Evolutionary conservation across 192 early-diverging fungal species (phyloP).

Genomic region (Thamnidium elegans): DNA sequence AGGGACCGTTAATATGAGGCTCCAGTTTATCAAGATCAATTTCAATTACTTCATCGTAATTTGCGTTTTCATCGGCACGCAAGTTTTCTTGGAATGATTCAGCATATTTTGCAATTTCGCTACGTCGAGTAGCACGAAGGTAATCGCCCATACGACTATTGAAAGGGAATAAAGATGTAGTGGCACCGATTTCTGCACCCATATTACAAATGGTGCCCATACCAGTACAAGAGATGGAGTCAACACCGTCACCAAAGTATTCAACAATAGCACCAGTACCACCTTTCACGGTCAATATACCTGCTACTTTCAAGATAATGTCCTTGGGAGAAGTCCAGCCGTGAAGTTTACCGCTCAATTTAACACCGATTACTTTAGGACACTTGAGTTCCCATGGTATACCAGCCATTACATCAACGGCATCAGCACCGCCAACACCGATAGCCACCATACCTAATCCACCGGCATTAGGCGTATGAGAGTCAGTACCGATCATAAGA

Average conservation of each 20-base stretch:
- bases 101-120: slow-evolving; percentile 76
- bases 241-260: slow-evolving; percentile 95
- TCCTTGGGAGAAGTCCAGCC: slow-evolving; percentile 98
- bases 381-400: slow-evolving; percentile 99
- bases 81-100: slow-evolving; percentile 86
- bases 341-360: slow-evolving; percentile 78
- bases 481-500: slow-evolving; percentile 97
- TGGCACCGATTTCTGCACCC: slow-evolving; percentile 98
- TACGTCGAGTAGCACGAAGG: slow-evolving; percentile 82
- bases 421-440: slow-evolving; percentile 97
- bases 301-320: slow-evolving; percentile 92
- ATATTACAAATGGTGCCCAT: slow-evolving; percentile 99
- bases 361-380: slow-evolving; percentile 92
- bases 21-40: slow-evolving; percentile 90
- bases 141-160: slow-evolving; percentile 90
- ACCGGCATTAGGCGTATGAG: slow-evolving; percentile 97
- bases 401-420: slow-evolving; percentile 96
- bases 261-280: slow-evolving; percentile 97
- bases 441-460: slow-evolving; percentile 95
- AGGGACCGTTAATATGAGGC: slow-evolving; percentile 96
- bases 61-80: slow-evolving; percentile 78
- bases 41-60: slow-evolving; percentile 93
- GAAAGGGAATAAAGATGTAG: slow-evolving; percentile 95
- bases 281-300: slow-evolving; percentile 94
- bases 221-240: slow-evolving; percentile 92